Evolutionary conservation across 1,139 yeast species (phyloP).

Genomic region (Yamadazyma epiphylla): DNA sequence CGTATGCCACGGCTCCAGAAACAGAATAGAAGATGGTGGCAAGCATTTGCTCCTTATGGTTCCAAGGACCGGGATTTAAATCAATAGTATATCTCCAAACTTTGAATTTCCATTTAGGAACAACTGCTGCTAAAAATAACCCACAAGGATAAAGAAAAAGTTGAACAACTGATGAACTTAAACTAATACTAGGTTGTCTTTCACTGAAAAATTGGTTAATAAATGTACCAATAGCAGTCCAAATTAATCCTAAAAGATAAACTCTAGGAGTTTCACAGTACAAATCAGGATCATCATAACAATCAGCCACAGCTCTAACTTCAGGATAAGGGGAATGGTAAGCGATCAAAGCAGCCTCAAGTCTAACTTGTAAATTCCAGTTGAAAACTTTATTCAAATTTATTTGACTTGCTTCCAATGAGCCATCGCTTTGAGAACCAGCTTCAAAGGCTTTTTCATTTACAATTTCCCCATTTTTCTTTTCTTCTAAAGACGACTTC

Average conservation of each 20-base stretch:
- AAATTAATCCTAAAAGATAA: conserved; percentile 46
- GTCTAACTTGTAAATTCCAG: conserved; percentile 27
- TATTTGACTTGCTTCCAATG: too few species aligned
- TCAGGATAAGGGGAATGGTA: conserved; percentile 63
- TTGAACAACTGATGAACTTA: conserved; percentile 49
- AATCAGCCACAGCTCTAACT: conserved; percentile 55
- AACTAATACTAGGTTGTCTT: conserved; percentile 49
- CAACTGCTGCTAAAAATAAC: conserved; percentile 23
- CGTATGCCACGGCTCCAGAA: conserved; percentile 19
- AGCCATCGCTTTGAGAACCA: not conserved
- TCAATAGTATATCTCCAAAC: conserved; percentile 31
- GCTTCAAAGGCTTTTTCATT: too few species aligned
- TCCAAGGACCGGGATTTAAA: conserved; percentile 61
- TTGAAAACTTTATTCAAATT: conserved; percentile 3
- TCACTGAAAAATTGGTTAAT: conserved; percentile 56
- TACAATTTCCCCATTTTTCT: too few species aligned
- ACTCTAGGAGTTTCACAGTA: conserved; percentile 56
- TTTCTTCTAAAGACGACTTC: conserved; percentile 62
- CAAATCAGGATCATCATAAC: conserved; percentile 45
- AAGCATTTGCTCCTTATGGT: conserved; percentile 59
- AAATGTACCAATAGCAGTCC: conserved; percentile 55
- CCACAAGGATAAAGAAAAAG: conserved; percentile 60
- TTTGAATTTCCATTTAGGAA: conserved; percentile 49
- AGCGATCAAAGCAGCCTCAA: conserved; percentile 45
- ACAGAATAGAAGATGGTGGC: conserved; percentile 37